Percentiles rank a stretch among this genome's conserved stretches.
These are phyloP conservation scores for Dothiorella sarmentorum DNA, from an alignment of 2,329 filamentous ascomycete genomes.

Conservation along the genomic window DNA sequence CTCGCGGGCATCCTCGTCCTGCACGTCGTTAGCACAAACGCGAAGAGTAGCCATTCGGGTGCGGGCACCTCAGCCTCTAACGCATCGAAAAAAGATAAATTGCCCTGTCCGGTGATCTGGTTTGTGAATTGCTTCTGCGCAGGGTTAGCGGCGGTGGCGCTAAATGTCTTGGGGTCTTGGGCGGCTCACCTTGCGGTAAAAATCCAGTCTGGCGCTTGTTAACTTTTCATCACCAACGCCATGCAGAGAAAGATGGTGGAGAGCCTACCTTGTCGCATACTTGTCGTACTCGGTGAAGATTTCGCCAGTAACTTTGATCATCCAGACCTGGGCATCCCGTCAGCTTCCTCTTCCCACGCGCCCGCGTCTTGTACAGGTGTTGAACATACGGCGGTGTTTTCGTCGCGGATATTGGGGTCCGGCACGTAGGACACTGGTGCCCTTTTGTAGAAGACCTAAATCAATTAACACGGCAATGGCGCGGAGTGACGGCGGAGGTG, in stretches of 20 bases:
- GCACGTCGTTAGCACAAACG: conserved; percentile 23
- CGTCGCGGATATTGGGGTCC: conserved; percentile 69
- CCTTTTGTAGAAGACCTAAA: conserved; percentile 88
- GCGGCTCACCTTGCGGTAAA: conserved; percentile 78
- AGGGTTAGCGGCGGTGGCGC: conserved; percentile 6
- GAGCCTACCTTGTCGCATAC: conserved; percentile 75
- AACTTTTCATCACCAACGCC: background rate
- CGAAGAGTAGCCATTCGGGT: background rate
- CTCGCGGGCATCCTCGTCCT: conserved; percentile 69
- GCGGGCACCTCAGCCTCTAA: conserved; percentile 75
- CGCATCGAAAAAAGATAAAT: conserved; percentile 88
- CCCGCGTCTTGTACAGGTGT: conserved; percentile 12
- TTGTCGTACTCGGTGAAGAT: conserved; percentile 85
- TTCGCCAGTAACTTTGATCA: conserved; percentile 85
- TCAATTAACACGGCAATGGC: conserved; percentile 24
- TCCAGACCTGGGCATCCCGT: conserved; percentile 67
- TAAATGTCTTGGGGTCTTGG: background rate
- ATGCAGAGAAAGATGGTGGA: conserved; percentile 20
- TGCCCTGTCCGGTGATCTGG: conserved; percentile 90
- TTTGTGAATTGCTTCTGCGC: conserved; percentile 82
- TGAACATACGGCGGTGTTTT: conserved; percentile 71
- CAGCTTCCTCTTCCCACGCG: conserved; percentile 25
- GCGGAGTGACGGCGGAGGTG: background rate
- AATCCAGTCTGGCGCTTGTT: conserved; percentile 67
- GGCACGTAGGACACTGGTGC: conserved; percentile 86